These are phyloP conservation scores for Calonectria naviculata DNA, from an alignment of 2,329 filamentous ascomycete genomes.

Conservation along the genomic window DNA sequence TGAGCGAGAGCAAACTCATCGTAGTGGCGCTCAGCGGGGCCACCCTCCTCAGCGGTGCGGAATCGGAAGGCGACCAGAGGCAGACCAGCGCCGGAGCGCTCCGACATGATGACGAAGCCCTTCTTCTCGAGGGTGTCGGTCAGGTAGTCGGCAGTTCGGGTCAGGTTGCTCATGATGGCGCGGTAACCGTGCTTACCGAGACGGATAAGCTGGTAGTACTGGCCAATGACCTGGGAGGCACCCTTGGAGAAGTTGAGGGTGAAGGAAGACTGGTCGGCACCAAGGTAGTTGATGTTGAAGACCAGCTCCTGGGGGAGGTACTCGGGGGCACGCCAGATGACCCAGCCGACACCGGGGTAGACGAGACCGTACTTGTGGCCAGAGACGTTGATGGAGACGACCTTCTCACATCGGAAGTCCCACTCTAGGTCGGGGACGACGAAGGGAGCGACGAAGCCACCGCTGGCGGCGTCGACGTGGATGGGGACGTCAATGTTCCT, in stretches of 20 bases:
- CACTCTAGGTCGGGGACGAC: constrained; percentile 85
- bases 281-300: constrained; percentile 99
- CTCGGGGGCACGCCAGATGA: constrained; percentile 86
- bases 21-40: constrained; percentile 66
- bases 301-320: constrained; percentile 91
- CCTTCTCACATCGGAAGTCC: constrained; percentile 91
- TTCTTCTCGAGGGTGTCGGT: constrained; percentile 76
- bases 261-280: constrained; percentile 94
- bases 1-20: constrained; percentile 87
- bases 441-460: constrained; percentile 94
- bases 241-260: constrained; percentile 98
- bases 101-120: constrained; percentile 90
- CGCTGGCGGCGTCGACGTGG: constrained; percentile 92
- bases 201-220: constrained; percentile 97
- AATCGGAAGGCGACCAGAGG: constrained; percentile 93
- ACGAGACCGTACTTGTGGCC: constrained; percentile 86
- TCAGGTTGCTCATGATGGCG: constrained; percentile 94
- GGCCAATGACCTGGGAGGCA: constrained; percentile 92
- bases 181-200: constrained; percentile 93
- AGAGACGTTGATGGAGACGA: constrained; percentile 93
- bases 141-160: constrained; percentile 89
- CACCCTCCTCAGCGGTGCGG: constrained; percentile 60
- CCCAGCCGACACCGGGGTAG: constrained; percentile 95
- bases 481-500: constrained; percentile 84
- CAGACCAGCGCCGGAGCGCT: constrained; percentile 80